Evolutionary conservation across 2,329 filamentous ascomycete genomes (phyloP).

Genomic region (Cryphonectria radicalis): DNA sequence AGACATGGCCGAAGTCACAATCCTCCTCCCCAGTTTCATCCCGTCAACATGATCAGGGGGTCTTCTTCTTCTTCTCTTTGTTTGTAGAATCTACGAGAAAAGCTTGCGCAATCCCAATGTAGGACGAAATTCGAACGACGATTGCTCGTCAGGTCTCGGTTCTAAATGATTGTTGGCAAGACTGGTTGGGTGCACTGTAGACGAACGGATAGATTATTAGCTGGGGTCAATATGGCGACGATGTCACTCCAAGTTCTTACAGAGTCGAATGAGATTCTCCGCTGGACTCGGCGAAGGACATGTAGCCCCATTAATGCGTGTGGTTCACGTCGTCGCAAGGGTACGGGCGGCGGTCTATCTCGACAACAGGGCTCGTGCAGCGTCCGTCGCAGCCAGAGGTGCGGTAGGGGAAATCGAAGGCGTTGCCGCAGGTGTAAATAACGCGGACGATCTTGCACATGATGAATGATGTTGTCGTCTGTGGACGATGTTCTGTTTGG

Average conservation of each 20-base stretch:
- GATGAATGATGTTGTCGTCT: neutral
- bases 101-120: constrained; percentile 5
- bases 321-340: constrained; percentile 9
- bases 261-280: neutral
- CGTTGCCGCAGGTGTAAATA: constrained; percentile 22
- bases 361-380: constrained; percentile 8
- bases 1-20: neutral
- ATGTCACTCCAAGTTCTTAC: neutral
- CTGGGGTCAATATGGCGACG: neutral
- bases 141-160: constrained; percentile 27
- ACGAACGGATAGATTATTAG: neutral
- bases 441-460: constrained; percentile 22
- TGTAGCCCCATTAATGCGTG: neutral
- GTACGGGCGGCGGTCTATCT: constrained; percentile 3
- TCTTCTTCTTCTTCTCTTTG: too few relatives aligned
- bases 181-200: neutral
- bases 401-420: neutral
- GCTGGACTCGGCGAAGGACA: neutral
- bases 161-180: constrained; percentile 20
- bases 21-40: neutral
- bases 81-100: neutral
- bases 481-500: neutral
- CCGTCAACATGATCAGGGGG: neutral
- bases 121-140: constrained; percentile 17
- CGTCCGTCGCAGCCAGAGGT: neutral